phyloP scores from a whole-genome alignment of 139 green algal species.

The Ulvella scutata region DNA sequence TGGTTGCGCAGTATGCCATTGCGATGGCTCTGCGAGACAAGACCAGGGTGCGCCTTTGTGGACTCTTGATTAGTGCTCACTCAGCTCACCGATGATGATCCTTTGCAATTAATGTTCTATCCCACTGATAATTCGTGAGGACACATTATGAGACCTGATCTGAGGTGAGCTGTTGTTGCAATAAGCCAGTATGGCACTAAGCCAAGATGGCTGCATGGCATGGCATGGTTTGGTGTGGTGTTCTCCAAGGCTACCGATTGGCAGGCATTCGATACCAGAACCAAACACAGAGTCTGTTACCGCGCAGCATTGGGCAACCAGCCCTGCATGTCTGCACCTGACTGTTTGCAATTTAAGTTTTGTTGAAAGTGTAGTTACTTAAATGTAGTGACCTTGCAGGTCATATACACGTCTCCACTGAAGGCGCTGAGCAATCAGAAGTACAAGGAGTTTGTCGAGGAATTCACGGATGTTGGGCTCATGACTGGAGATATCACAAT shows the following conservation, averaged over 20 bases:
- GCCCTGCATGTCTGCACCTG: too few species aligned
- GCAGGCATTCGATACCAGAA: too few species aligned
- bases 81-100: background rate
- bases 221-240: too few species aligned
- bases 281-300: too few species aligned
- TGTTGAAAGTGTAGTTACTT: too few species aligned
- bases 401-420: conserved; percentile 77
- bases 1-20: conserved; percentile 69
- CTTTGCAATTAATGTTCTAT: conserved; percentile 2
- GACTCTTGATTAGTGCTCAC: background rate
- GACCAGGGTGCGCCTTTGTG: conserved; percentile 11
- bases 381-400: too few species aligned
- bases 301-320: too few species aligned
- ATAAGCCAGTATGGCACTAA: too few species aligned
- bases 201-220: too few species aligned
- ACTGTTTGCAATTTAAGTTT: too few species aligned
- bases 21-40: conserved; percentile 48
- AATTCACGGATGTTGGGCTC: conserved; percentile 57
- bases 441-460: conserved; percentile 58
- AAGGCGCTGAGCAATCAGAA: conserved; percentile 80
- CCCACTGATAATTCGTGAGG: background rate
- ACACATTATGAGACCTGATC: conserved; percentile 7
- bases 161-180: too few species aligned
- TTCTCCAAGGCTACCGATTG: too few species aligned
- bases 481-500: conserved; percentile 75